Evolutionary conservation across 345 rosid genomes (phyloP), one percentile per base, ranked within the genome.

Genomic region (Syzygium aromaticum): DNA sequence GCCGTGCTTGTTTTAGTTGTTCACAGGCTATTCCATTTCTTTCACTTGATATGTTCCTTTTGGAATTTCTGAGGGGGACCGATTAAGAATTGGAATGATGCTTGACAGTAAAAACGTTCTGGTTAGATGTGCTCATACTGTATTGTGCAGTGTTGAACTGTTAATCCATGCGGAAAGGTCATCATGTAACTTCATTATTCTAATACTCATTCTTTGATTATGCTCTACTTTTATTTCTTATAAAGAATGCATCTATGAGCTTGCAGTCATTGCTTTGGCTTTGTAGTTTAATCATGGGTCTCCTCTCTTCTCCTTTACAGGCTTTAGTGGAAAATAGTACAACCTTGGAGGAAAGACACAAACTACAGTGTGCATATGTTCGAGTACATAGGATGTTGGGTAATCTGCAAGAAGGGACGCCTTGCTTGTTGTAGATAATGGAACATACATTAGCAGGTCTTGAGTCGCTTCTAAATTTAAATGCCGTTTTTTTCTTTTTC

Each of bases 271-370:
- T 61, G 1, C 23, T 33, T 67, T 33, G 80, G 49, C 25, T 19
- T 40, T 17, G 3, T 67, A 33, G 43, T 67, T 46, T 86, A 84
- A 54, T 73, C 22, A 90, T 88, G 17, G 56, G 59, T 90, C 30
- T 80, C 54, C 59, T 88, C 84, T 89, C 25, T 43, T 77, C 87
- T 83, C 86, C 84, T 85, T 54, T 33, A 89, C 93, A 96, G 99
- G 87, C 90, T 17, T 89, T 94, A 0, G 87, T 80, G 86, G 91
- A 88, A 73, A 40, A 84, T 30, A 88, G 94, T 92, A 89, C 96
- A 93, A 92, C 92, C 9, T 86, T 93, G 7, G 95, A 94, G 92
- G 96, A 92, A 90, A 94, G 91, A 77, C 93, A 92, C 90, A 89
- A 67, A 90, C 89, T 94, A 85, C 92, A 90, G 84, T 82, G 83